Conservation (phyloP, 306 rosid species). For the Canavalia ensiformis region DNA sequence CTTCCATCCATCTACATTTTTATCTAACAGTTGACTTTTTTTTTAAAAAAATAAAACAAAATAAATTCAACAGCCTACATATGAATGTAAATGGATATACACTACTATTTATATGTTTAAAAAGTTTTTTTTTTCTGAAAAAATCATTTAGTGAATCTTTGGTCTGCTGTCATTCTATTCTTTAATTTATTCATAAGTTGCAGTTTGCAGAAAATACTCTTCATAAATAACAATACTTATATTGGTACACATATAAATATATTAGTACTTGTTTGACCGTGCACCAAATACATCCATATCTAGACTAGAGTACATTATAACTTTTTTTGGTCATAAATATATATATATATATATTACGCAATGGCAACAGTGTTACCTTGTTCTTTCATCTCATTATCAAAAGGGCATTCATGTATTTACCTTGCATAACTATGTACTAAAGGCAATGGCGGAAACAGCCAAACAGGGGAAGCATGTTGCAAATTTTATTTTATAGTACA, state of each 20-base stretch:
- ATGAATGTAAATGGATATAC: too few species aligned
- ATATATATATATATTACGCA: background rate
- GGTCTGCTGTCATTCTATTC: background rate
- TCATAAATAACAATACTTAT: background rate
- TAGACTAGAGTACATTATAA: background rate
- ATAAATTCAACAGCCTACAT: too few species aligned
- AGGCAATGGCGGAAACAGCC: background rate
- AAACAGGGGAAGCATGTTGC: background rate
- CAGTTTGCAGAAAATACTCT: background rate
- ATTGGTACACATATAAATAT: background rate
- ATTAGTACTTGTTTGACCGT: background rate
- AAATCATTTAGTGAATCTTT: conserved; percentile 14
- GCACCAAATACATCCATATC: conserved; percentile 29
- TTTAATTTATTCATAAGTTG: conserved; percentile 16
- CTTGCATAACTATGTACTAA: background rate
- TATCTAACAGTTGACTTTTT: too few species aligned
- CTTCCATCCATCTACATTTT: too few species aligned
- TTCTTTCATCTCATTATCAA: conserved; percentile 14
- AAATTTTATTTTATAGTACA: background rate
- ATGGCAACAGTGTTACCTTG: background rate
- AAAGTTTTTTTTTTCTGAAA: background rate
- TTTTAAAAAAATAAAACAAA: too few species aligned
- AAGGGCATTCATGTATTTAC: background rate
- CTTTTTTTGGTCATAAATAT: background rate
- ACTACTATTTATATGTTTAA: background rate